These are phyloP conservation scores for Naematelia aurantialba DNA, from an alignment of 768 basidiomycete species.

Conservation along the genomic window DNA sequence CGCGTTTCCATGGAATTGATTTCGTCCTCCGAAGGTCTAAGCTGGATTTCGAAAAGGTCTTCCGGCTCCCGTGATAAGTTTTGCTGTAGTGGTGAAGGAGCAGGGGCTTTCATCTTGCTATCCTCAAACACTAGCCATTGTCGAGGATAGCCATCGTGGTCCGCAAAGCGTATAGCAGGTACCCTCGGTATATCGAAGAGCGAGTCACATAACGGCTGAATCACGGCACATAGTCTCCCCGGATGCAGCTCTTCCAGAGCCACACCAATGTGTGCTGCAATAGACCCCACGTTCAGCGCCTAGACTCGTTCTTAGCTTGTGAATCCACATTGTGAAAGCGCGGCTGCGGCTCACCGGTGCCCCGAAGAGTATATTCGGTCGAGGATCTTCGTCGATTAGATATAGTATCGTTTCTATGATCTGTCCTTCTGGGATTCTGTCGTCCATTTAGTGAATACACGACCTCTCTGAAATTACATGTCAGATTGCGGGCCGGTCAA, in stretches of 20 bases:
- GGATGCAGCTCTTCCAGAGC: neutral
- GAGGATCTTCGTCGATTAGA: conserved; percentile 15
- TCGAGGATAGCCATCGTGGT: neutral
- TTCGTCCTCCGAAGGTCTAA: neutral
- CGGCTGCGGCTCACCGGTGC: conserved; percentile 18
- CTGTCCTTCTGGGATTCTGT: conserved; percentile 1
- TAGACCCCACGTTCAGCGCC: conserved; percentile 11
- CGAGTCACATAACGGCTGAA: neutral
- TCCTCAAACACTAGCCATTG: conserved; percentile 6
- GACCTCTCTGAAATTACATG: too few relatives aligned
- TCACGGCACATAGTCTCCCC: neutral
- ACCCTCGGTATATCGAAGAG: conserved; percentile 4
- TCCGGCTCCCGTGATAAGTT: neutral
- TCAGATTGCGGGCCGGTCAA: too few relatives aligned
- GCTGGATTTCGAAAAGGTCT: neutral
- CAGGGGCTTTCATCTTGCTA: neutral
- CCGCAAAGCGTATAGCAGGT: neutral
- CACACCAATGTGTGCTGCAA: conserved; percentile 3
- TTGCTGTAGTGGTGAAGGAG: neutral
- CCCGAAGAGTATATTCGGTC: conserved; percentile 19
- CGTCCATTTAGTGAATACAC: neutral
- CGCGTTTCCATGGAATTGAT: neutral
- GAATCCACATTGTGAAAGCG: neutral
- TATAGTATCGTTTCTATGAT: conserved; percentile 10
- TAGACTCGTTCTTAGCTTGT: neutral